These are phyloP conservation scores for Fragilaria crotonensis DNA, from an alignment of 108 stramenopile species.

Conservation along the genomic window DNA sequence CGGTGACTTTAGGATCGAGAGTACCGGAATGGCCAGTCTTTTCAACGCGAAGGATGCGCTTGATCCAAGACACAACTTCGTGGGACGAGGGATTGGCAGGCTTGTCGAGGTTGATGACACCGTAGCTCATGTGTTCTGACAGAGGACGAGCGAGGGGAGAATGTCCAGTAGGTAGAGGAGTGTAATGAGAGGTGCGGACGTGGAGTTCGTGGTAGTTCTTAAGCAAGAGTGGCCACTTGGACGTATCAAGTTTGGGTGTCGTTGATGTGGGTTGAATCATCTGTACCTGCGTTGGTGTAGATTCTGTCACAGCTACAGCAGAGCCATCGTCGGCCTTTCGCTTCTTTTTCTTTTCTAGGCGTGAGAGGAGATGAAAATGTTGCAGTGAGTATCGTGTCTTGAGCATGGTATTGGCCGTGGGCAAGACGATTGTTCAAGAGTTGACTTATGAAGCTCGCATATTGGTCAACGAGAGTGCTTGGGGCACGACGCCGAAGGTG, in stretches of 20 bases:
- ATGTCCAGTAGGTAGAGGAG: conserved; percentile 94
- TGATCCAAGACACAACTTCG: conserved; percentile 99
- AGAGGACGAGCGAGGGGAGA: conserved; percentile 92
- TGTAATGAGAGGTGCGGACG: conserved; percentile 98
- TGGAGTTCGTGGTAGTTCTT: conserved; percentile 95
- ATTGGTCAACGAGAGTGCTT: too few species aligned
- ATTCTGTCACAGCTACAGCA: conserved; percentile 20
- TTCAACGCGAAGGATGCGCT: conserved; percentile 97
- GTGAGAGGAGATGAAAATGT: not conserved
- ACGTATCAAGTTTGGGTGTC: conserved; percentile 90
- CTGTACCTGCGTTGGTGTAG: conserved; percentile 25
- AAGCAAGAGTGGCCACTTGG: conserved; percentile 96
- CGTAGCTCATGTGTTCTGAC: conserved; percentile 89
- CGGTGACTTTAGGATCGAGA: conserved; percentile 99
- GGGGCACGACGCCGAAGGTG: too few species aligned
- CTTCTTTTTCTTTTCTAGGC: conserved; percentile 34
- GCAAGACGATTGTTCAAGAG: too few species aligned
- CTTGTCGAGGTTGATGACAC: conserved; percentile 99
- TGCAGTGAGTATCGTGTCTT: too few species aligned
- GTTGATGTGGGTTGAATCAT: conserved; percentile 78
- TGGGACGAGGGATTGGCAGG: conserved; percentile 98
- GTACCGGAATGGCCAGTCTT: conserved; percentile 99
- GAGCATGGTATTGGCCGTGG: too few species aligned
- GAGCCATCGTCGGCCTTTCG: conserved; percentile 62
- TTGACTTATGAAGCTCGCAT: too few species aligned